Base-by-base conservation (phyloP, 495 filamentous ascomycete genomes). In the Friedmanniomyces simplex region DNA sequence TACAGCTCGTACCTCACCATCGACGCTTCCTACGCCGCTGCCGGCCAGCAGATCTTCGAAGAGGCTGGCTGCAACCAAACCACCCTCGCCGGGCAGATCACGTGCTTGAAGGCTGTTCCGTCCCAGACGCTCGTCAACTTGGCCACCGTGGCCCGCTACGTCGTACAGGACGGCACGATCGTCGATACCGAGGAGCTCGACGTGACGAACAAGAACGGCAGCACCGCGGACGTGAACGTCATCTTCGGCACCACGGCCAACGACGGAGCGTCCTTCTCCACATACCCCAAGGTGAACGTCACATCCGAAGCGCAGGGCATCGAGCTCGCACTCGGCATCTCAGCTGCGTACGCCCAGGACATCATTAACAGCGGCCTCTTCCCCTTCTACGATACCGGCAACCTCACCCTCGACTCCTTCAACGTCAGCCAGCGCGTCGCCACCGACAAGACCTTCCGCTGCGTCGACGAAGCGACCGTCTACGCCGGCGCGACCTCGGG, bases 1-100 rank as follows among this genome's bases (percentile, higher is more conserved):
- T 79, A 79, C 62, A 72, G 68, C 36, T 66, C 68, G 18, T 79
- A 77, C 65, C 71, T 72, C 49, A 76, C 73, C n/a, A 68, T 76
- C 28, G 50, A 62, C 5, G 52, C 73, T 52, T 72, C 70, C 0
- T 76, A 74, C 55, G 59, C 68, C 12, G 46, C 59, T 2, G 68
- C 71, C 14, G 72, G 72, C 6, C 58, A 68, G 36, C 56, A 67
- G 14, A 69, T 78, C 34, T 70, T 78, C 51, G 21, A 53, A 13
- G 66, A 59, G 22, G 67, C 68, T 0, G 67, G 67, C 18, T 76
- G 75, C 61, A 71, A 57, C 30, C 63, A 69, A 39, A 63, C 57
- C 0, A 52, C 58, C 10, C 60, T 73, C n/a, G 51, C 55, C 1
- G 61, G 60, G 16, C 69, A 73, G 55, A 68, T 77, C 25, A 60